Base-by-base conservation (phyloP, 2,329 filamentous ascomycete species). In the Ascomycota sp. region DNA sequence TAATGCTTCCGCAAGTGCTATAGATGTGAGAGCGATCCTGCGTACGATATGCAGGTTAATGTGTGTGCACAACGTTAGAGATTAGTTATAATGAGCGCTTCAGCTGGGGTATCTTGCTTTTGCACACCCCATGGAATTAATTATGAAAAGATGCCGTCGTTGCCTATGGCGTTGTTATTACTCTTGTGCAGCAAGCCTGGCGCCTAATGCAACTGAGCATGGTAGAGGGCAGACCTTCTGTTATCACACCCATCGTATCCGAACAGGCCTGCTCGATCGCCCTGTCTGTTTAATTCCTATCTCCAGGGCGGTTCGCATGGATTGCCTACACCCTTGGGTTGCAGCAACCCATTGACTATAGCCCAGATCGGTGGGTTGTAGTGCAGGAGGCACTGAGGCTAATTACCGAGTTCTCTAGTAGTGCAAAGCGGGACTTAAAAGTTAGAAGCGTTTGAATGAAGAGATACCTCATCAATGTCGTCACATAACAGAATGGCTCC, bases 181-280 rank as follows among this genome's bases (percentile, higher is more conserved):
- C 55, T 0, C 42, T 48, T 3, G 32, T 60, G 0, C 59, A 68
- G 34, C 51, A 56, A 11, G 55, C 59, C 0, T 41, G 53, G 9
- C 52, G 66, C 0, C 43, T 69, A 21, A 31, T 77, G 54, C 72
- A 78, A 42, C 47, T 80, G 2, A 77, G 76, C 39, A 80, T 80
- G 73, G 75, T 75, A 0, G 64, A 76, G 43, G 75, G 74, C 0
- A 80, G 79, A 39, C 71, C 70, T 0, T 75, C 73, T 0, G 66
- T 78, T 2, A 79, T 83, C 33, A 59, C 75, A 0, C 75, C 74
- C 0, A 71, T 77, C 28, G 63, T 75, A 0, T 65, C 66, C 0
- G 51, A 0, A 65, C 69, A 0, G 65, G 70, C 0, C 42, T 78
- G 0, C 35, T 73, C 0, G 52, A 64, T 30, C 55, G 70, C 0